These are phyloP conservation scores for Plicaturopsis crispa DNA, from an alignment of 768 basidiomycete species.

Conservation along the genomic window DNA sequence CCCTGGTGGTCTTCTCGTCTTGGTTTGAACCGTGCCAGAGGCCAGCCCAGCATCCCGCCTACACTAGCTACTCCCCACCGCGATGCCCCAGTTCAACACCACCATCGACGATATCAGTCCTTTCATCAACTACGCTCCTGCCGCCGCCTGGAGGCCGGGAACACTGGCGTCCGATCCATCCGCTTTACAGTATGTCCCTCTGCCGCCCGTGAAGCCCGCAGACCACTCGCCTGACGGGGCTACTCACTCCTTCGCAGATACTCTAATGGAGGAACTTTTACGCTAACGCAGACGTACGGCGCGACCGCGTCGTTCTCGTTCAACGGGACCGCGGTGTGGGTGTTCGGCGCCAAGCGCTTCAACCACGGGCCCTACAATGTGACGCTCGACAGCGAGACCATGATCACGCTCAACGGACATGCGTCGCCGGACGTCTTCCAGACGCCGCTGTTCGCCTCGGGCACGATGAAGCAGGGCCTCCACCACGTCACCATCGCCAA, in stretches of 20 bases:
- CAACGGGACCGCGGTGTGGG: slow-evolving; percentile 39
- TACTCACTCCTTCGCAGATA: slow-evolving; percentile 19
- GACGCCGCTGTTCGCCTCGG: slow-evolving; percentile 28
- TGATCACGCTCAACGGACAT: slow-evolving; percentile 20
- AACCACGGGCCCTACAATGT: slow-evolving; percentile 41
- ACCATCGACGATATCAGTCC: slow-evolving; percentile 28
- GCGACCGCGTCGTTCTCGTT: slow-evolving; percentile 34
- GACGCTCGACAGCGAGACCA: slow-evolving; percentile 27
- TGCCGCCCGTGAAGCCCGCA: slow-evolving; percentile 22
- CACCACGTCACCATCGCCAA: slow-evolving; percentile 33
- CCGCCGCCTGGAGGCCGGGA: slow-evolving; percentile 13
- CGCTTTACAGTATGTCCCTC: slow-evolving; percentile 8
- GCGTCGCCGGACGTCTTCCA: slow-evolving; percentile 25
- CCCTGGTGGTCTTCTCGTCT: no score
- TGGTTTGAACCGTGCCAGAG: no score
- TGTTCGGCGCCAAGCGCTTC: slow-evolving; percentile 41
- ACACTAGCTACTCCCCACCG: slow-evolving; percentile 1
- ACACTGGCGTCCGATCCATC: slow-evolving; percentile 12
- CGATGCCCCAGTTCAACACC: slow-evolving; percentile 18
- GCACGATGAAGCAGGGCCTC: slow-evolving; percentile 20
- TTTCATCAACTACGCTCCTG: slow-evolving; percentile 19
- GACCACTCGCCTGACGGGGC: not conserved
- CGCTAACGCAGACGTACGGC: slow-evolving; percentile 23
- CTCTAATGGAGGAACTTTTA: slow-evolving; percentile 31
- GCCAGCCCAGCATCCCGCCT: no score